Conservation (phyloP, 805 yeast species). For the Kregervanrija pseudodelftensis region DNA sequence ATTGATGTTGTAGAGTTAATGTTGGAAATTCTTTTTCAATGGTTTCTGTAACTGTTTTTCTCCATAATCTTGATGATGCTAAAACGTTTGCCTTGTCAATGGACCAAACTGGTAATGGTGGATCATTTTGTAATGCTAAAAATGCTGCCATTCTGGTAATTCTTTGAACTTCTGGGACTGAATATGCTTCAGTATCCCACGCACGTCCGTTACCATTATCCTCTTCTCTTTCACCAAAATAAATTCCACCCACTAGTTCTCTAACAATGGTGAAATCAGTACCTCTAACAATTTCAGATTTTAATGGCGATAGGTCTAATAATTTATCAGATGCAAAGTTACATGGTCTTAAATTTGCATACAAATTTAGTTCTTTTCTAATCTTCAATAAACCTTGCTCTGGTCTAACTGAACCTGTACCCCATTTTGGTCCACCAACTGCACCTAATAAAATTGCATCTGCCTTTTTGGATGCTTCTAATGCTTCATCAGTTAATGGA, state of each 20-base stretch:
- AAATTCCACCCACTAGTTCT: constrained; percentile 96
- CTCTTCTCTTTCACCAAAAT: constrained; percentile 93
- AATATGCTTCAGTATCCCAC: constrained; percentile 87
- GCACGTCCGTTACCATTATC: constrained; percentile 85
- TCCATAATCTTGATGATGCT: constrained; percentile 95
- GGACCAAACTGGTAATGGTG: constrained; percentile 94
- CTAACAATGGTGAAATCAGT: constrained; percentile 91
- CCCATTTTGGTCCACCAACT: constrained; percentile 99
- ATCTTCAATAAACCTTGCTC: constrained; percentile 94
- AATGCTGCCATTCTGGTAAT: constrained; percentile 98
- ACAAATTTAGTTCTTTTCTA: constrained; percentile 87
- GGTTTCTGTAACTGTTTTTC: constrained; percentile 83
- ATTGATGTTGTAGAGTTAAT: constrained; percentile 80
- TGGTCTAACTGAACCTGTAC: constrained; percentile 92
- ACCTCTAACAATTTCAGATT: constrained; percentile 77
- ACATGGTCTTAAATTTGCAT: constrained; percentile 97
- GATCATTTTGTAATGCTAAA: constrained; percentile 85
- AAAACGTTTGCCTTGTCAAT: constrained; percentile 96
- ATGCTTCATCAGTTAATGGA: constrained; percentile 81
- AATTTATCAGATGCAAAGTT: constrained; percentile 82
- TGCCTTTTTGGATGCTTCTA: constrained; percentile 75
- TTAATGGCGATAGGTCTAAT: constrained; percentile 81
- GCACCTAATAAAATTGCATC: constrained; percentile 97
- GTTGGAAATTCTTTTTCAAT: constrained; percentile 87
- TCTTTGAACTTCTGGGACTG: constrained; percentile 88